Conservation (phyloP, 208 protist species). For the Acanthamoeba castellanii region DNA sequence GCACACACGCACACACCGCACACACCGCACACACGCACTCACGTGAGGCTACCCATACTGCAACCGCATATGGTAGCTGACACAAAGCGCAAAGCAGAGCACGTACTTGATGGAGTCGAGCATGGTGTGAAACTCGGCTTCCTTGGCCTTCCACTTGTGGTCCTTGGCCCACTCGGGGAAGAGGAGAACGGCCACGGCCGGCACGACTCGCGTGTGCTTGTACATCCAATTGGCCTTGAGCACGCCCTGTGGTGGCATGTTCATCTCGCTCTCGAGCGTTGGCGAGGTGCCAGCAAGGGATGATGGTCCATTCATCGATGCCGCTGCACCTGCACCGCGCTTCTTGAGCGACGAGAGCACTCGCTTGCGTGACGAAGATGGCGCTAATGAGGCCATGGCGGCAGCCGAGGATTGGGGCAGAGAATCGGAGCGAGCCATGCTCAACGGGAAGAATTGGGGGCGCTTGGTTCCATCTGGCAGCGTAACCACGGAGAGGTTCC, state of each 20-base stretch:
- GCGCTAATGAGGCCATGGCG: background rate
- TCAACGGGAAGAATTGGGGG: conserved; percentile 20
- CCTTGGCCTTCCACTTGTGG: conserved; percentile 59
- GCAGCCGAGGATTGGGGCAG: background rate
- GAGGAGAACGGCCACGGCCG: conserved; percentile 60
- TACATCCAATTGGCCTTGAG: conserved; percentile 81
- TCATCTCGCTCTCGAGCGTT: background rate
- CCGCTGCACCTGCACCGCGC: background rate
- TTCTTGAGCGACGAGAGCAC: background rate
- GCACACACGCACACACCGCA: background rate
- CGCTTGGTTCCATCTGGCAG: conserved; percentile 39
- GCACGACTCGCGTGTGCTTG: conserved; percentile 75
- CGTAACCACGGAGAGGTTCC: conserved; percentile 51
- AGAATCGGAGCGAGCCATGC: background rate
- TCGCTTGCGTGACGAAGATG: background rate
- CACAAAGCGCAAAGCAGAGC: background rate
- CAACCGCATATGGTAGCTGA: background rate
- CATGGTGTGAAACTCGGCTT: conserved; percentile 36
- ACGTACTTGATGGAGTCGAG: conserved; percentile 32
- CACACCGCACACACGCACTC: background rate
- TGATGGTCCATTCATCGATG: background rate
- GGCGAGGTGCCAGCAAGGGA: background rate
- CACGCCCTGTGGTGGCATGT: conserved; percentile 64
- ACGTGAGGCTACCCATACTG: background rate
- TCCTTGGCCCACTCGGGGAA: conserved; percentile 67